Evolutionary conservation across 2,329 filamentous ascomycete genomes (phyloP).

Genomic region (Fusarium sp.): DNA sequence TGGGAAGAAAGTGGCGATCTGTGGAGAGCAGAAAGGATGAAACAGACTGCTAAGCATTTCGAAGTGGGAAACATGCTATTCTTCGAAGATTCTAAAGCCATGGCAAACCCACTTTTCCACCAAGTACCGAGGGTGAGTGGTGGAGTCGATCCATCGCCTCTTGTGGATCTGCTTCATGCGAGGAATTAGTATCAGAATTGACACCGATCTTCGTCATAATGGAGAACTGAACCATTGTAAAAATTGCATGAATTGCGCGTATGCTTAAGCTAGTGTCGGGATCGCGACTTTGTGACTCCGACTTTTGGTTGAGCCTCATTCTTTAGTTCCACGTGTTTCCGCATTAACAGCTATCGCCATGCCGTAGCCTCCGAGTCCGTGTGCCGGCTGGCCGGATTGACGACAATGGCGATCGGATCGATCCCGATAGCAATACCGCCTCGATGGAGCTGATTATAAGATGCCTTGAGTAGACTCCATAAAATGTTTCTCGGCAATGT

Average conservation of each 20-base stretch:
- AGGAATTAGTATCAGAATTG: background rate
- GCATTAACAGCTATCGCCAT: background rate
- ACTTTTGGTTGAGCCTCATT: constrained; percentile 3
- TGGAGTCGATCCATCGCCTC: background rate
- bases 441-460: background rate
- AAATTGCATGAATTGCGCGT: background rate
- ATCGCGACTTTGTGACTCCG: background rate
- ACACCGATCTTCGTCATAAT: background rate
- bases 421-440: background rate
- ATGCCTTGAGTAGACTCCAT: background rate
- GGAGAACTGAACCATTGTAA: background rate
- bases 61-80: constrained; percentile 9
- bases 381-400: too few species aligned
- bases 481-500: background rate
- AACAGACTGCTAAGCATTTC: background rate
- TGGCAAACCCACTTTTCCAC: background rate
- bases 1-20: too few species aligned
- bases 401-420: background rate
- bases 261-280: background rate
- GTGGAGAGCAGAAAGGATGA: too few species aligned
- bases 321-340: background rate
- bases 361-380: background rate
- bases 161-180: constrained; percentile 1
- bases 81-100: constrained; percentile 22
- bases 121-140: constrained; percentile 7